Evolutionary conservation across 371 early-diverging fungal genomes (phyloP).

Genomic region (Mucor racemosus): DNA sequence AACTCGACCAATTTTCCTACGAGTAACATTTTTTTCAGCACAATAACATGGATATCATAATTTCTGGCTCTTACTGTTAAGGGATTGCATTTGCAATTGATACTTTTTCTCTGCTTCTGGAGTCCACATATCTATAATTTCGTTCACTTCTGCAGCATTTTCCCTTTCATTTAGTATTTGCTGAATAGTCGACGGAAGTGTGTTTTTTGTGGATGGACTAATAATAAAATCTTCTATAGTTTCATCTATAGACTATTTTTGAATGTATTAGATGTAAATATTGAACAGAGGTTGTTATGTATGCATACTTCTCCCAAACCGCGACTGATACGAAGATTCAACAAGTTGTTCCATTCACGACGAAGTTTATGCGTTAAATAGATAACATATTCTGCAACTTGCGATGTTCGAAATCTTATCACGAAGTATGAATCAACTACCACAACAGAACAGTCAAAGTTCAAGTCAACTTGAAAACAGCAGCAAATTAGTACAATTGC

Average conservation of each 20-base stretch:
- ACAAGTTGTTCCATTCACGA: slow-evolving; percentile 30
- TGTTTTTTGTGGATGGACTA: slow-evolving; percentile 21
- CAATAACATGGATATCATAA: not conserved
- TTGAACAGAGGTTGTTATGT: not conserved
- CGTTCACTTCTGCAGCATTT: not conserved
- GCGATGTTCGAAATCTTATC: slow-evolving; percentile 51
- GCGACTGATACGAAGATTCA: slow-evolving; percentile 39
- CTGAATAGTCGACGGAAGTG: slow-evolving; percentile 36
- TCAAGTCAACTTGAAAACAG: slow-evolving; percentile 55
- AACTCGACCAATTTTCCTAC: slow-evolving; percentile 30
- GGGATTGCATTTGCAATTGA: slow-evolving; percentile 27
- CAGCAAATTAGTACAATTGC: too few species aligned
- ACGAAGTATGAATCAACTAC: slow-evolving; percentile 66
- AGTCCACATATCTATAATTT: slow-evolving; percentile 40
- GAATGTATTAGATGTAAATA: not conserved
- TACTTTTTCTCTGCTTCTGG: slow-evolving; percentile 37
- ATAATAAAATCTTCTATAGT: slow-evolving; percentile 22
- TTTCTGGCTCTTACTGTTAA: slow-evolving; percentile 28
- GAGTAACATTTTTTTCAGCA: not conserved
- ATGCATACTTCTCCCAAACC: slow-evolving; percentile 33
- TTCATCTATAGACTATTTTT: slow-evolving; percentile 15
- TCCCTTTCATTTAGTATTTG: slow-evolving; percentile 38
- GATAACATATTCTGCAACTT: slow-evolving; percentile 44
- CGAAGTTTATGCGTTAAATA: slow-evolving; percentile 40
- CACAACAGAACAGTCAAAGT: slow-evolving; percentile 57